Conservation (phyloP, 306 rosid species). For the Lablab purpureus region DNA sequence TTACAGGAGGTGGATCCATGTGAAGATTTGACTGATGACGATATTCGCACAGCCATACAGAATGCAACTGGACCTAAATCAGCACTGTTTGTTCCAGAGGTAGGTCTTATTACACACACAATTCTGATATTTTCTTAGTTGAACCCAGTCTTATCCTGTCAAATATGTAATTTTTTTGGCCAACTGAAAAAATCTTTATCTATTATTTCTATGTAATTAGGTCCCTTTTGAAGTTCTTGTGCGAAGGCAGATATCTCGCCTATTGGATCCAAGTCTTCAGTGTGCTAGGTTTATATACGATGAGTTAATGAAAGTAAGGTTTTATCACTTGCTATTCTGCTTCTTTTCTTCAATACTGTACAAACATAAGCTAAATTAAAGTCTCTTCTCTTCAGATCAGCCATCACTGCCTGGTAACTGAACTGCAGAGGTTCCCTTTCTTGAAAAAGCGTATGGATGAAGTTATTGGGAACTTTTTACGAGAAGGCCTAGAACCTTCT, state of each 20-base stretch:
- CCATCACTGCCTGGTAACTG: slow-evolving; percentile 80
- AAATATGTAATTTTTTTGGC: background rate
- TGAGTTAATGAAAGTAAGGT: slow-evolving; percentile 82
- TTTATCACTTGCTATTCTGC: slow-evolving; percentile 37
- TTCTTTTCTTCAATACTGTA: slow-evolving; percentile 16
- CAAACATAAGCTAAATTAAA: slow-evolving; percentile 30
- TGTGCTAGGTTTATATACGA: slow-evolving; percentile 97
- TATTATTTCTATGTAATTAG: slow-evolving; percentile 54
- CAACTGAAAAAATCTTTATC: slow-evolving; percentile 19
- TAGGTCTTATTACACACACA: slow-evolving; percentile 51
- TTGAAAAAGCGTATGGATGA: slow-evolving; percentile 92
- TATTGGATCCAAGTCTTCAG: slow-evolving; percentile 95
- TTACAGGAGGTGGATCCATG: slow-evolving; percentile 97
- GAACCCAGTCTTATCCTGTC: slow-evolving; percentile 1
- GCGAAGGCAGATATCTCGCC: slow-evolving; percentile 85
- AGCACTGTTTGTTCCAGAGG: slow-evolving; percentile 95
- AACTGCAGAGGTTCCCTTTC: slow-evolving; percentile 89
- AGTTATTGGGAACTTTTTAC: slow-evolving; percentile 82
- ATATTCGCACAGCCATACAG: slow-evolving; percentile 94
- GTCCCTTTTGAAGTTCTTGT: slow-evolving; percentile 95
- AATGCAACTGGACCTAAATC: slow-evolving; percentile 96
- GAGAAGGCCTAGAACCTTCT: slow-evolving; percentile 92
- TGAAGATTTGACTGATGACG: slow-evolving; percentile 94
- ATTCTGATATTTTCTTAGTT: slow-evolving; percentile 26
- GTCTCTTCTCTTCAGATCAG: slow-evolving; percentile 71